Evolutionary conservation across 2,329 filamentous ascomycete species (phyloP).

Genomic region (Colletotrichum aenigma): DNA sequence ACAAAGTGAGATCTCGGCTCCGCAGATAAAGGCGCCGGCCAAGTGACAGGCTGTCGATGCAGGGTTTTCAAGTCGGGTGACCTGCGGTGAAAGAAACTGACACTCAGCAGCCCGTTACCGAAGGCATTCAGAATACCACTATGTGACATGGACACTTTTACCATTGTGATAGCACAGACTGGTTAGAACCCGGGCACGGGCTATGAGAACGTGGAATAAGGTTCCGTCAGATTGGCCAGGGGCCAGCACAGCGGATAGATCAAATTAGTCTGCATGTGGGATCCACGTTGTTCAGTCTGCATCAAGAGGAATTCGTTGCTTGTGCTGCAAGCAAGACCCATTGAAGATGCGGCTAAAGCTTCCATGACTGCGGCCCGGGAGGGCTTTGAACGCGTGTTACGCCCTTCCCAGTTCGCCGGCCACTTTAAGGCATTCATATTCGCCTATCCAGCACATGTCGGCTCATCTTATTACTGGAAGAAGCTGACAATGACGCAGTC

Average conservation of each 20-base stretch:
- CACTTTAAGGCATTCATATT: no score
- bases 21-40: neutral
- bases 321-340: neutral
- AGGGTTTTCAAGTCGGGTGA: neutral
- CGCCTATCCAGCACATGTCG: no score
- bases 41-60: neutral
- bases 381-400: no score
- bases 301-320: neutral
- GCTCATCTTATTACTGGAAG: no score
- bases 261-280: neutral
- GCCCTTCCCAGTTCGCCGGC: no score
- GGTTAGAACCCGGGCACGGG: neutral
- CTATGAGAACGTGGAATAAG: neutral
- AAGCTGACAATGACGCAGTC: neutral
- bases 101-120: accelerated
- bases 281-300: neutral
- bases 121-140: neutral
- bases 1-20: neutral
- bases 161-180: neutral
- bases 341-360: neutral
- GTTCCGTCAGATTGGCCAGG: neutral
- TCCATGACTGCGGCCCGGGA: neutral
- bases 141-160: neutral
- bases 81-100: neutral
- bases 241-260: neutral